phyloP scores from a whole-genome alignment of 2,329 filamentous ascomycete species.

The Coniosporium tulheliwenetii region DNA sequence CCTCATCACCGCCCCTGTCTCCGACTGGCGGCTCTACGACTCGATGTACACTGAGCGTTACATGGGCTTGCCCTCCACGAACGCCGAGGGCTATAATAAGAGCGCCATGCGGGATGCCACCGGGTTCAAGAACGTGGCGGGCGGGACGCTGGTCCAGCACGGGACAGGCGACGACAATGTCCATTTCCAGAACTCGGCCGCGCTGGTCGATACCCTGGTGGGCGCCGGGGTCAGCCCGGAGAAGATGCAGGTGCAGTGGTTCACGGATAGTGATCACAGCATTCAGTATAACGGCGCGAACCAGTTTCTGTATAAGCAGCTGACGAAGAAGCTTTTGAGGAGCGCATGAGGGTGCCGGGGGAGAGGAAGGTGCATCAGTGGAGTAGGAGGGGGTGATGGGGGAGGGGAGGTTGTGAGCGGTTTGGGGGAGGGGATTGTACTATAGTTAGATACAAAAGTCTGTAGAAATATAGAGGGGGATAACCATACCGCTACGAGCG shows the following conservation, averaged over 20 bases:
- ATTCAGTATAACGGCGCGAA: slow-evolving; percentile 42
- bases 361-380: slow-evolving; percentile 27
- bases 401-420: too few relatives aligned
- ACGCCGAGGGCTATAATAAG: slow-evolving; percentile 43
- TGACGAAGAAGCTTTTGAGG: slow-evolving; percentile 46
- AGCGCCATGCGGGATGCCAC: slow-evolving; percentile 41
- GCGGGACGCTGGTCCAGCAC: slow-evolving; percentile 47
- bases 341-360: slow-evolving; percentile 36
- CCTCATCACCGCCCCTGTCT: slow-evolving; percentile 49
- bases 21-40: slow-evolving; percentile 58
- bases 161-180: slow-evolving; percentile 58
- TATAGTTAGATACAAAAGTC: too few relatives aligned
- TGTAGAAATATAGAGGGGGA: too few relatives aligned
- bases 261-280: slow-evolving; percentile 49
- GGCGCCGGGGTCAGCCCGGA: slow-evolving; percentile 40
- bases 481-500: too few relatives aligned
- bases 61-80: slow-evolving; percentile 47
- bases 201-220: slow-evolving; percentile 45
- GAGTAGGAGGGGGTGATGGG: slow-evolving; percentile 19
- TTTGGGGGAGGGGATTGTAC: too few relatives aligned
- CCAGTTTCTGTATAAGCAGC: slow-evolving; percentile 44
- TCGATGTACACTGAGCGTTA: slow-evolving; percentile 58
- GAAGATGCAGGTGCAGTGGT: slow-evolving; percentile 48
- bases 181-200: slow-evolving; percentile 52
- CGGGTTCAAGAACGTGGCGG: slow-evolving; percentile 47